Evolutionary conservation across 2,329 filamentous ascomycete genomes (phyloP).

Genomic region (Macroventuria anomochaeta): DNA sequence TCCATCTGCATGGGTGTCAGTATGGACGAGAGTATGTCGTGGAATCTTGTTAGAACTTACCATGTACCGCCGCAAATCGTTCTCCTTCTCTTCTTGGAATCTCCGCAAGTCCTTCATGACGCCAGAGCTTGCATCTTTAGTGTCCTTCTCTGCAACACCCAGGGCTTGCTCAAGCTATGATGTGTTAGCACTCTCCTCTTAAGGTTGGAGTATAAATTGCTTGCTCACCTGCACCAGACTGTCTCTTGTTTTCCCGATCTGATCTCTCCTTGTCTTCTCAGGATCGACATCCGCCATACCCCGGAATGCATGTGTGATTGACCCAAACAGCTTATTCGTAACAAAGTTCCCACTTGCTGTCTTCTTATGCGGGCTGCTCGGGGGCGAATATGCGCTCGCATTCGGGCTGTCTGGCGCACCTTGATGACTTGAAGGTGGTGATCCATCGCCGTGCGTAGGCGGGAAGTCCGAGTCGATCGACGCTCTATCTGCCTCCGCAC

Average conservation of each 20-base stretch:
- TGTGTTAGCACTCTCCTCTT: conserved; percentile 12
- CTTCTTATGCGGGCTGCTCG: conserved; percentile 69
- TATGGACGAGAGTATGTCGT: too few relatives aligned
- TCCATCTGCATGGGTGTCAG: conserved; percentile 66
- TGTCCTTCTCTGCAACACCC: conserved; percentile 85
- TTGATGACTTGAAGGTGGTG: conserved; percentile 69
- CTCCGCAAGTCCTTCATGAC: conserved; percentile 88
- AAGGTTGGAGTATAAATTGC: not conserved
- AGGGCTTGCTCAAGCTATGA: conserved; percentile 86
- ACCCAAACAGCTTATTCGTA: conserved; percentile 90
- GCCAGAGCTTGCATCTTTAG: conserved; percentile 87
- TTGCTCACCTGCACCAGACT: conserved; percentile 67
- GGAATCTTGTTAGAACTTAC: conserved; percentile 69
- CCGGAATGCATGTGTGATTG: conserved; percentile 92
- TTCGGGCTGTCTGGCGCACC: conserved; percentile 60
- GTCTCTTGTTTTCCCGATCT: conserved; percentile 94
- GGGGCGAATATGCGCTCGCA: conserved; percentile 28
- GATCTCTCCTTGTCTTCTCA: conserved; percentile 87
- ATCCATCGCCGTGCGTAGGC: conserved; percentile 78
- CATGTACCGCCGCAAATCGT: conserved; percentile 93
- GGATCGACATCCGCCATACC: conserved; percentile 96
- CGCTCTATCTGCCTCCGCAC: conserved; percentile 75
- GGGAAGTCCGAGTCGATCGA: conserved; percentile 97
- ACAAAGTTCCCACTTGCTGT: conserved; percentile 83
- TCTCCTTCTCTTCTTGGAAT: conserved; percentile 95